Evolutionary conservation across 148 eudicot species (phyloP).

Genomic region (Polygonum maritimum): DNA sequence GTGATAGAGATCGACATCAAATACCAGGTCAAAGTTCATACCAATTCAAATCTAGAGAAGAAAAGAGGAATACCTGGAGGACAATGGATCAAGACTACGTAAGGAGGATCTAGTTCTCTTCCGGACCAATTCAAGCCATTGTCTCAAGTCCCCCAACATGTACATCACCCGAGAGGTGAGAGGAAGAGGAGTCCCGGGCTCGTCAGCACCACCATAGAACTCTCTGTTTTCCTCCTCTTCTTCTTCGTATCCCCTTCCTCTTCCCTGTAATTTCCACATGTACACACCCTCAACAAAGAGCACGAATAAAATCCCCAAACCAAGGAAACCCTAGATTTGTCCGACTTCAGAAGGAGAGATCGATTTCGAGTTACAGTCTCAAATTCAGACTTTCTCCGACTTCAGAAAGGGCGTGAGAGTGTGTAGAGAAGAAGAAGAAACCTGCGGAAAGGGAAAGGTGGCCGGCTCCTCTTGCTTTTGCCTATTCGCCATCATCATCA

Average conservation of each 20-base stretch:
- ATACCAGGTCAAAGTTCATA: neutral
- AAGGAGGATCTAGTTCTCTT: slow-evolving; percentile 81
- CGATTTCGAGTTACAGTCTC: neutral
- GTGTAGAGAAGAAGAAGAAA: slow-evolving; percentile 16
- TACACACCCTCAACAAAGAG: slow-evolving; percentile 10
- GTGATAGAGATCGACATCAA: neutral
- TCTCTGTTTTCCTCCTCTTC: slow-evolving; percentile 52
- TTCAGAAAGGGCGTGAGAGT: neutral
- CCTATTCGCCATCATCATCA: slow-evolving; percentile 27
- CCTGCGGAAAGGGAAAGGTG: slow-evolving; percentile 32
- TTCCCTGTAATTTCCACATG: slow-evolving; percentile 31
- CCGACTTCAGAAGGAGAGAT: neutral
- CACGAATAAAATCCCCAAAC: slow-evolving; percentile 17
- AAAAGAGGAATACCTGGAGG: slow-evolving; percentile 41
- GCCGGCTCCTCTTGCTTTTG: slow-evolving; percentile 27
- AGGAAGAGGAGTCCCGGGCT: slow-evolving; percentile 67
- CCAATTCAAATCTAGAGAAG: neutral
- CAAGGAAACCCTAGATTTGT: slow-evolving; percentile 20
- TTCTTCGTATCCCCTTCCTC: slow-evolving; percentile 12
- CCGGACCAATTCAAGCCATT: slow-evolving; percentile 95
- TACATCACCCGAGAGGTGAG: slow-evolving; percentile 94
- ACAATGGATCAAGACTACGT: slow-evolving; percentile 43
- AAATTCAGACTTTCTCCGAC: neutral
- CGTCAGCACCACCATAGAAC: slow-evolving; percentile 52
- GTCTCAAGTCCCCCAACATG: slow-evolving; percentile 94